Conservation (phyloP, 495 filamentous ascomycete species). For the Tuber aestivum region DNA sequence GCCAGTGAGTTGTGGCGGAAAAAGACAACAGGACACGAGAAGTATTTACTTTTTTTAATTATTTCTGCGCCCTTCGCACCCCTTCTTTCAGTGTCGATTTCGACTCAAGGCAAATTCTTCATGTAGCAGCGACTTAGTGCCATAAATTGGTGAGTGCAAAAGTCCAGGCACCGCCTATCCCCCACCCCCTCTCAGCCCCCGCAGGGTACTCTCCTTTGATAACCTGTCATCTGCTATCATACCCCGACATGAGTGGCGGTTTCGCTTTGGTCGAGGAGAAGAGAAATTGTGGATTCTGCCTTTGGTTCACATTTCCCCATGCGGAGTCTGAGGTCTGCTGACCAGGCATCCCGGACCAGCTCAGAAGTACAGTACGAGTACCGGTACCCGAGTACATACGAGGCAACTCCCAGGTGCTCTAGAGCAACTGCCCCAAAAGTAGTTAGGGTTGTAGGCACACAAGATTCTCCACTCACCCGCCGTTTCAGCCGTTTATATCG, state of each 20-base stretch:
- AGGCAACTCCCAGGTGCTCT: conserved; percentile 19
- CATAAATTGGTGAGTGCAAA: conserved; percentile 2
- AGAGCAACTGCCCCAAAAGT: conserved; percentile 31
- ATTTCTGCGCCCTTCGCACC: neutral
- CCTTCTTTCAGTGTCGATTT: neutral
- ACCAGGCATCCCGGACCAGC: conserved; percentile 32
- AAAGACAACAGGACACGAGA: neutral
- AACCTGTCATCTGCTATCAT: conserved; percentile 21
- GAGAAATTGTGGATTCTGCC: conserved; percentile 25
- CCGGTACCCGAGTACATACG: conserved; percentile 11
- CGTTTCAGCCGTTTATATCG: conserved; percentile 39
- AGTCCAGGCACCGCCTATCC: conserved; percentile 5
- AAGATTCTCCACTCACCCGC: conserved; percentile 25
- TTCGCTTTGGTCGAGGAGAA: conserved; percentile 12
- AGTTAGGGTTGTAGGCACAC: conserved; percentile 24
- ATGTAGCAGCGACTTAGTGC: conserved; percentile 16
- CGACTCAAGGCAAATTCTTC: conserved; percentile 16
- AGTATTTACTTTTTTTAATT: neutral
- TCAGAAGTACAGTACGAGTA: conserved; percentile 34
- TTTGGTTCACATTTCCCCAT: conserved; percentile 32
- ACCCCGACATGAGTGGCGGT: conserved; percentile 21
- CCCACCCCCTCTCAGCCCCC: conserved; percentile 15
- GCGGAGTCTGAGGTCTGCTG: conserved; percentile 33
- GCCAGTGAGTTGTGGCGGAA: neutral
- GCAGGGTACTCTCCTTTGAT: conserved; percentile 9